Evolutionary conservation across 805 yeast genomes (phyloP).

Genomic region (Hyphopichia homilentoma): DNA sequence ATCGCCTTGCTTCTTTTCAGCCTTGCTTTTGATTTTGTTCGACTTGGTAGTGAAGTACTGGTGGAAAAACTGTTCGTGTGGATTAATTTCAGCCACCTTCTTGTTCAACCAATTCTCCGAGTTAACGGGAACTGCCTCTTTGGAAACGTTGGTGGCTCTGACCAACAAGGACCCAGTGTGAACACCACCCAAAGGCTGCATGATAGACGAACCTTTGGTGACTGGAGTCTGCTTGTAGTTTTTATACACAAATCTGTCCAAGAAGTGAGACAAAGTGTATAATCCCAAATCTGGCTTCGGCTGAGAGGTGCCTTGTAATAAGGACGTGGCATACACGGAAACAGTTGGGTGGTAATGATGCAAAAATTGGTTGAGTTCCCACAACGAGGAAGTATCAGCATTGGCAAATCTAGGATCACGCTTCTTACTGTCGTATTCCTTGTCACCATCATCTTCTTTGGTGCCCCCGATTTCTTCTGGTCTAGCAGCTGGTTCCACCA

Average conservation of each 20-base stretch:
- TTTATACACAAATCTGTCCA: slow-evolving; percentile 93
- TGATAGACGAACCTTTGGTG: slow-evolving; percentile 85
- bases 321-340: slow-evolving; percentile 68
- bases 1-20: slow-evolving; percentile 21
- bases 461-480: slow-evolving; percentile 38
- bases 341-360: slow-evolving; percentile 93
- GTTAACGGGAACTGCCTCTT: slow-evolving; percentile 66
- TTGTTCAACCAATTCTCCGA: slow-evolving; percentile 78
- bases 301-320: slow-evolving; percentile 47
- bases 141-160: slow-evolving; percentile 47
- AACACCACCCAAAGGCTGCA: slow-evolving; percentile 95
- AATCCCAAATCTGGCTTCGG: slow-evolving; percentile 88
- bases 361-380: slow-evolving; percentile 78
- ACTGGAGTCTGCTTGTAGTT: slow-evolving; percentile 76
- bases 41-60: slow-evolving; percentile 74
- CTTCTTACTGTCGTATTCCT: slow-evolving; percentile 72
- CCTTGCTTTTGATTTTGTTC: slow-evolving; percentile 24
- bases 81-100: slow-evolving; percentile 62
- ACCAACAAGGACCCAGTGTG: slow-evolving; percentile 69
- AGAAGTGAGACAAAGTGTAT: slow-evolving; percentile 82
- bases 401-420: slow-evolving; percentile 93
- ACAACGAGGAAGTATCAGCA: slow-evolving; percentile 75
- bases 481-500: slow-evolving; percentile 47
- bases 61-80: slow-evolving; percentile 85
- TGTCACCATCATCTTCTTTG: slow-evolving; percentile 16